These are phyloP conservation scores for Knoxia roxburghii DNA, from an alignment of 257 asterid genomes.

Conservation along the genomic window DNA sequence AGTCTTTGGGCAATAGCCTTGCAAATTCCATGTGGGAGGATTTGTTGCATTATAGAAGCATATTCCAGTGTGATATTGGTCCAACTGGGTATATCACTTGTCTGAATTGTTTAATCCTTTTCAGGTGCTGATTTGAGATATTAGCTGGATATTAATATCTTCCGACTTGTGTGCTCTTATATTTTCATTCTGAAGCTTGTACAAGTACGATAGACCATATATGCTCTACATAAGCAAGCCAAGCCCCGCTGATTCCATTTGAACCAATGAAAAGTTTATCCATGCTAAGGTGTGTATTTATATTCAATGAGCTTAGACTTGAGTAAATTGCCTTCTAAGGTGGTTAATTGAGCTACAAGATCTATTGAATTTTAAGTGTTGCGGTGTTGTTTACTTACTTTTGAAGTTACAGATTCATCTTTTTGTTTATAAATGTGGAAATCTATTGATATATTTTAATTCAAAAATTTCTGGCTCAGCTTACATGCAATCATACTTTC, in stretches of 20 bases:
- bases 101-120: slow-evolving; percentile 10
- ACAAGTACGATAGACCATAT: slow-evolving; percentile 61
- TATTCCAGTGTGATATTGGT: slow-evolving; percentile 61
- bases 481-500: no score
- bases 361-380: neutral
- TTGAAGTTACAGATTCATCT: neutral
- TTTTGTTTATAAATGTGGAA: no score
- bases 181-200: slow-evolving; percentile 47
- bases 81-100: slow-evolving; percentile 56
- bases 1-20: slow-evolving; percentile 80
- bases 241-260: slow-evolving; percentile 63
- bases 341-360: neutral
- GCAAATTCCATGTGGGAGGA: slow-evolving; percentile 97
- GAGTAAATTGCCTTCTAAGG: neutral
- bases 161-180: slow-evolving; percentile 19
- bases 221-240: slow-evolving; percentile 69
- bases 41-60: slow-evolving; percentile 64
- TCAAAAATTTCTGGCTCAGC: no score
- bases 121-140: slow-evolving; percentile 4
- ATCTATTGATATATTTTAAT: no score
- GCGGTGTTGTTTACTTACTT: neutral
- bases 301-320: slow-evolving; percentile 1
- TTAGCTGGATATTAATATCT: slow-evolving; percentile 11
- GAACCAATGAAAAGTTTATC: slow-evolving; percentile 85
- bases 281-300: slow-evolving; percentile 68